Evolutionary conservation across 495 filamentous ascomycete genomes (phyloP).

Genomic region (Jackrogersella minutella): DNA sequence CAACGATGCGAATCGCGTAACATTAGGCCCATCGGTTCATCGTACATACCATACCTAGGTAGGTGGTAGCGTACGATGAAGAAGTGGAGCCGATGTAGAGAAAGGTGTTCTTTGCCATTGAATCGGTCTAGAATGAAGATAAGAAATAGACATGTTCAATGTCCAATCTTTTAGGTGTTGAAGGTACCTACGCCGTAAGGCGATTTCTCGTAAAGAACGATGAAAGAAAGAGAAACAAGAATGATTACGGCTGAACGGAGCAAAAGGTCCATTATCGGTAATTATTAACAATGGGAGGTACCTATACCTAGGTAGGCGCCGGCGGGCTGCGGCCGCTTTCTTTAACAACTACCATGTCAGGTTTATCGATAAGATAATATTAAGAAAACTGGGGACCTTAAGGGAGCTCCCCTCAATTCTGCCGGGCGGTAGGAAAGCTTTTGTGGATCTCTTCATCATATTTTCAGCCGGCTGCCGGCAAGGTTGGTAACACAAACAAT

Average conservation of each 20-base stretch:
- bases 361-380: slow-evolving; percentile 12
- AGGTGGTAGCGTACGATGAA: not conserved
- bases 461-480: not conserved
- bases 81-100: not conserved
- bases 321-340: not conserved
- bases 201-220: not conserved
- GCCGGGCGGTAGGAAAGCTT: slow-evolving; percentile 18
- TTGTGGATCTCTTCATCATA: not conserved
- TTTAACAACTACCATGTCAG: not conserved
- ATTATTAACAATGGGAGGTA: not conserved
- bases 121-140: not conserved
- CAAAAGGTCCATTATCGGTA: slow-evolving; percentile 12
- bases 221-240: not conserved
- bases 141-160: too few relatives aligned
- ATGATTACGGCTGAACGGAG: not conserved
- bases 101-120: slow-evolving; percentile 13
- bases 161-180: too few relatives aligned
- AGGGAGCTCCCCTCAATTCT: slow-evolving; percentile 15
- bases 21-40: slow-evolving; percentile 13
- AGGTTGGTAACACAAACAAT: slow-evolving; percentile 1
- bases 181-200: not conserved
- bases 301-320: not conserved
- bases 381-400: not conserved
- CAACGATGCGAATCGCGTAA: slow-evolving; percentile 18
- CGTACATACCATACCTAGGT: slow-evolving; percentile 5